Evolutionary conservation across 1,284 basidiomycete species (phyloP), one percentile per base, ranked within the genome.

Genomic region (Malassezia arunalokei): DNA sequence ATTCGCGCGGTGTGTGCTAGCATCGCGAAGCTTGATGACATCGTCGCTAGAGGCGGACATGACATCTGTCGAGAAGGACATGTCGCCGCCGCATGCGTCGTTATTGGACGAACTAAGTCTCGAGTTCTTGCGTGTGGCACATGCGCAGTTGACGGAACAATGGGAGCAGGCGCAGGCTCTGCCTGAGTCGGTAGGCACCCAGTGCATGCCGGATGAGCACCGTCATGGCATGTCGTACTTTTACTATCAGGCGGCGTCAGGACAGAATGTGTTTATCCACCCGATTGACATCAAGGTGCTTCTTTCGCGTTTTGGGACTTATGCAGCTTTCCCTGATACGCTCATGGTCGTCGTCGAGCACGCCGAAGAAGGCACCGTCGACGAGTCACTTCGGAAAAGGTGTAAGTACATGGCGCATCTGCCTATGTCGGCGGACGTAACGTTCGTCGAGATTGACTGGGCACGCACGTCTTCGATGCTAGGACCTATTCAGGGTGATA

Each of bases 401-500:
- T 95, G 87, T 78, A 95, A 92, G 74, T 98, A 96, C 75, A 83
- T 98, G 51, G 82, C 81, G 3, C 91, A 96, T 73, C 78, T 96
- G 58, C 87, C 92, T 0, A 84, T 88, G 60, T 85, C 88, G 43
- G 83, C 87, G 12, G 90, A 96, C 69, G 87, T 96, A 39, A 84
- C 91, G 11, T 96, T 98, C 72, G 78, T 96, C 54, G 91, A 98
- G 75, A 83, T 88, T 3, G 84, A 95, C 41, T 71, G 68, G 69
- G 58, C 65, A 27, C 51, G 47, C 30, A 68, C 70, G 56, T 39
- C 43, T 6, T 17, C 46, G 5, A 27, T 43, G 8, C 35, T 47
- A 7, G 28, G 38, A 14, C 24, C 48, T n/a, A 40, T 62, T 40
- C 56, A 67, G 40, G 54, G 50, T 40, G 58, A 58, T 38, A 40